Base-by-base conservation (phyloP, 2,329 filamentous ascomycete species). In the Talaromyces marneffei region DNA sequence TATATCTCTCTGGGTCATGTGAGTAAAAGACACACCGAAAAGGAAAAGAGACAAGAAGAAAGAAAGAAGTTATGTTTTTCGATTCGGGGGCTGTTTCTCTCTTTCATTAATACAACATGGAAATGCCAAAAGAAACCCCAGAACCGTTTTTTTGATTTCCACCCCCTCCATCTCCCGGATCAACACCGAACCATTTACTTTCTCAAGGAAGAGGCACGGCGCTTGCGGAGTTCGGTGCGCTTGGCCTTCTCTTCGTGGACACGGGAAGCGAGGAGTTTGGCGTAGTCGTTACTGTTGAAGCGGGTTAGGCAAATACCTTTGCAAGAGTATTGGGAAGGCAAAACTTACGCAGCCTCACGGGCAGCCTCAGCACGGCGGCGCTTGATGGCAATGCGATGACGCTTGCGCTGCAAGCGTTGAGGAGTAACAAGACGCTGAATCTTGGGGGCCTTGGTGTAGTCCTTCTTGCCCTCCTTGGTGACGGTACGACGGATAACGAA, bases 391-490 rank as follows among this genome's bases (percentile, higher is more conserved):
- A 95, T 84, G 74, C 92, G 87, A 86, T 97, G 94, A 77, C 94
- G 92, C 91, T 97, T 99, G 90, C 96, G 94, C 87, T 99, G 94
- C 78, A 99, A 92, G 81, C 94, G 94, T 85, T 97, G 94, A 80
- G 94, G 94, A 77, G 94, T 99, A 75, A 99, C 92, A 75, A 99
- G 91, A 80, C 94, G 91, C 88, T 99, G 94, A 84, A 99, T 99
- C 87, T 93, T 95, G 81, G 94, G 94, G 75, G 94, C 94, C 91
- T 99, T 99, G 89, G 93, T 97, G 89, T 97, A 97, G 74, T 92
- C 83, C 84, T 91, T 89, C 85, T 94, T 95, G 83, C 92, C 93
- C 86, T 97, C 94, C 78, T 88, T 90, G 84, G 92, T 87, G 76
- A 99, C 88, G 82, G 97, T 94, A 80, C 94, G 94, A 80, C 94